These are phyloP conservation scores for Aspergillus sparsus DNA, from an alignment of 495 filamentous ascomycete genomes.

Conservation along the genomic window DNA sequence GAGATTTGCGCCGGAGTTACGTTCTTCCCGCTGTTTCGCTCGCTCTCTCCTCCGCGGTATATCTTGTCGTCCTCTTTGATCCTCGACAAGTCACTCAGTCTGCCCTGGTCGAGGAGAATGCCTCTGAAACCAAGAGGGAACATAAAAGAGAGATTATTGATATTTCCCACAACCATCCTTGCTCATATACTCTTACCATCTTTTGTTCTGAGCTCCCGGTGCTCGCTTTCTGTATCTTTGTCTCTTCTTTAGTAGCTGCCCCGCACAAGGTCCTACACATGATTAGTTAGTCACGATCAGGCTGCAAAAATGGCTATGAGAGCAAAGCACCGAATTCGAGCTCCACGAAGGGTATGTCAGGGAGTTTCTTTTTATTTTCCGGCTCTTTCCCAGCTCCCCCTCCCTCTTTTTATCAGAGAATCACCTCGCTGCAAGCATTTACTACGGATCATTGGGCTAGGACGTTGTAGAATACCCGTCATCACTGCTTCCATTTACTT, in stretches of 20 bases:
- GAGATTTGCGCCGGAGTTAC: constrained; percentile 31
- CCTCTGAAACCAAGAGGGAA: not conserved
- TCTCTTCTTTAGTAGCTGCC: constrained; percentile 18
- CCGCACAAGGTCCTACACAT: constrained; percentile 18
- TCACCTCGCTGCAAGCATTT: no score
- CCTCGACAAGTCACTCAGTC: constrained; percentile 1
- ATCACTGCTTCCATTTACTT: no score
- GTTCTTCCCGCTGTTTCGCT: constrained; percentile 23
- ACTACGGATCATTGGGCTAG: no score
- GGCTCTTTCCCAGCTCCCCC: not conserved
- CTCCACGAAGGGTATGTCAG: constrained; percentile 66
- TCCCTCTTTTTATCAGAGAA: not conserved
- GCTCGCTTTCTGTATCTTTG: not conserved
- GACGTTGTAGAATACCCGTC: no score
- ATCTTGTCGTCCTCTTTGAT: not conserved
- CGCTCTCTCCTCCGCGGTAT: constrained; percentile 20
- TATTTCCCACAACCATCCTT: no score
- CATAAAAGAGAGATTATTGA: not conserved
- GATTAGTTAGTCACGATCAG: constrained; percentile 14
- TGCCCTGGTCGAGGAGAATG: constrained; percentile 5
- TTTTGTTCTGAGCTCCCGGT: not conserved
- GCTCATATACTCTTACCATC: no score
- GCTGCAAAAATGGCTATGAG: constrained; percentile 59
- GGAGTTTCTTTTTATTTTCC: not conserved
- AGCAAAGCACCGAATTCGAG: constrained; percentile 68